phyloP scores from a whole-genome alignment of 140 eudicot genomes.

The Oenanthe javanica region DNA sequence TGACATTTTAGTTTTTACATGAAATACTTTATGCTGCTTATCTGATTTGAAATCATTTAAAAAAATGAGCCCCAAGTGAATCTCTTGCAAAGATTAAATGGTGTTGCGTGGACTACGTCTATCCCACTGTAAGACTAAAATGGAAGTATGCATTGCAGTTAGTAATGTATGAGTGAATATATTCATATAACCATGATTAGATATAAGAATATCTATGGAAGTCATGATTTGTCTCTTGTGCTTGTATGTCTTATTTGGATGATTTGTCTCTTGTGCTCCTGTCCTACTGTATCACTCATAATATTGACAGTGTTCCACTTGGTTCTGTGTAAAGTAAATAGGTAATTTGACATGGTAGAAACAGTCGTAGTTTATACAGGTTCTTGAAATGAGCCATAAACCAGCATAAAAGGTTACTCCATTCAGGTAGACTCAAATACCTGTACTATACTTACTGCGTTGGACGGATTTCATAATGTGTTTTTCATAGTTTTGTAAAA shows the following conservation, averaged over 20 bases:
- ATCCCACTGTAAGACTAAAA: not conserved
- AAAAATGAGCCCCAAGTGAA: not conserved
- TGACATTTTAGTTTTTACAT: too few species aligned
- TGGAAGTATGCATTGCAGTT: not conserved
- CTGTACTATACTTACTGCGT: not conserved
- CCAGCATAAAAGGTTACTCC: not conserved
- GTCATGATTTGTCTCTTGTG: too few species aligned
- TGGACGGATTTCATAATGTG: not conserved
- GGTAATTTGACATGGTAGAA: not conserved
- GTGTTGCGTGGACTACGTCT: not conserved
- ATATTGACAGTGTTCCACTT: not conserved
- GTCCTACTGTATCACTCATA: not conserved
- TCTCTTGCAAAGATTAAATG: not conserved
- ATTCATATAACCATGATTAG: too few species aligned
- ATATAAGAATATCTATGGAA: too few species aligned
- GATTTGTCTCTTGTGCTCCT: too few species aligned
- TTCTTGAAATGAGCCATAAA: not conserved
- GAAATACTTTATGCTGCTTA: too few species aligned
- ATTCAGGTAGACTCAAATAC: not conserved
- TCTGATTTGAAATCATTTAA: too few species aligned
- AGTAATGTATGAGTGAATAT: not conserved
- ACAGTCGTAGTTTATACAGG: not conserved
- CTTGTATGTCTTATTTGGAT: too few species aligned
- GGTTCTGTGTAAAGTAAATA: not conserved
- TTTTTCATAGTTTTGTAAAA: too few species aligned